A percentile compares a stretch with the other conserved stretches of the same genome.
phyloP scores from a whole-genome alignment of 306 rosid genomes.

The Lupinus albus region DNA sequence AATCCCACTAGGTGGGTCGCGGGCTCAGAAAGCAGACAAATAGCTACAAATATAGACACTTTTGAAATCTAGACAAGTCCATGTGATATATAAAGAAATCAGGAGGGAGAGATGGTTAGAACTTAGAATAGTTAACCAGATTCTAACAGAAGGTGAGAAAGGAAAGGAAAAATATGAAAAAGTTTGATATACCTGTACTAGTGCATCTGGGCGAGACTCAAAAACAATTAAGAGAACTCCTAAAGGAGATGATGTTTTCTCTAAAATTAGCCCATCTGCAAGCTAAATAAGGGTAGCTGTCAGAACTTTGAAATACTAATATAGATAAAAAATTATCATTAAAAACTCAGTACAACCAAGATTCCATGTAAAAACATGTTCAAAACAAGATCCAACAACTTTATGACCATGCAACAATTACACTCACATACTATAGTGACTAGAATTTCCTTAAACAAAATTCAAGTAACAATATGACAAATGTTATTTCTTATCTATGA shows the following conservation, averaged over 20 bases:
- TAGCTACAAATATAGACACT: background rate
- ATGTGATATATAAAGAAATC: background rate
- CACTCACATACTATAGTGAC: background rate
- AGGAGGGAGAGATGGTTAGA: slow-evolving; percentile 11
- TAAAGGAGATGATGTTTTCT: slow-evolving; percentile 91
- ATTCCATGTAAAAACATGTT: slow-evolving; percentile 26
- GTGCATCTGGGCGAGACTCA: slow-evolving; percentile 97
- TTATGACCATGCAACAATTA: slow-evolving; percentile 29
- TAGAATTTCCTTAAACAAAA: background rate
- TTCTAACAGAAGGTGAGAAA: background rate
- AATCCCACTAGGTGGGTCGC: too few relatives aligned
- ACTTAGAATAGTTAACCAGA: slow-evolving; percentile 14
- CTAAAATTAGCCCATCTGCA: slow-evolving; percentile 88
- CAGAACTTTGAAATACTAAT: slow-evolving; percentile 40
- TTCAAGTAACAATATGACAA: slow-evolving; percentile 19
- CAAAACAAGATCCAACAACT: slow-evolving; percentile 7
- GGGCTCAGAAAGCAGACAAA: slow-evolving; percentile 39
- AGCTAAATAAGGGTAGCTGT: slow-evolving; percentile 55
- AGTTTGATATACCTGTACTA: slow-evolving; percentile 72
- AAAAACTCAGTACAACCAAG: slow-evolving; percentile 18
- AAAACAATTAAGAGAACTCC: slow-evolving; percentile 94
- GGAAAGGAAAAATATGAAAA: background rate
- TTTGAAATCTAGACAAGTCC: background rate
- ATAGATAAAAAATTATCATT: slow-evolving; percentile 29
- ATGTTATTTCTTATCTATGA: slow-evolving; percentile 13